These are phyloP conservation scores for Aspergillus sclerotialis DNA, from an alignment of 2,329 filamentous ascomycete species.

Conservation along the genomic window DNA sequence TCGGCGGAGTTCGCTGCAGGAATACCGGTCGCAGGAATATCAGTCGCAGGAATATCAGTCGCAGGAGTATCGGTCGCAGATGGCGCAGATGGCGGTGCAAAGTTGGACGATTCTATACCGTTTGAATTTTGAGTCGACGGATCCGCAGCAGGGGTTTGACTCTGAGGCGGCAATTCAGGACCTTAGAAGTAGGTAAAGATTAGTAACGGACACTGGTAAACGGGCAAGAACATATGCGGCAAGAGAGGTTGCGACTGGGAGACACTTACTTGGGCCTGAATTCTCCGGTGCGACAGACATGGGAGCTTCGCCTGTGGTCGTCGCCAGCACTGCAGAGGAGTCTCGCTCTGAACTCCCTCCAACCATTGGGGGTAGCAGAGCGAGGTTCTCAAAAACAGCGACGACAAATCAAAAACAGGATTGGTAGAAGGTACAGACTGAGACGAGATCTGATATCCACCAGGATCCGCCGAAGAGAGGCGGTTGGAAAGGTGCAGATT, in stretches of 20 bases:
- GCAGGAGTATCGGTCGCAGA: constrained; percentile 11
- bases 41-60: constrained; percentile 8
- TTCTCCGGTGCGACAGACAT: constrained; percentile 25
- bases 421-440: constrained; percentile 5
- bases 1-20: constrained; percentile 12
- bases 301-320: constrained; percentile 23
- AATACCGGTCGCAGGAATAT: constrained; percentile 8
- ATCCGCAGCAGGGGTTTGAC: constrained; percentile 14
- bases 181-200: constrained; percentile 12
- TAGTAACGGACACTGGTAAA: constrained; percentile 6
- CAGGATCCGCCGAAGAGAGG: constrained; percentile 15
- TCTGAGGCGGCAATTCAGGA: constrained; percentile 18
- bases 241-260: constrained; percentile 1
- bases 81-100: constrained; percentile 8
- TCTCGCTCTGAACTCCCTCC: constrained; percentile 26
- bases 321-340: constrained; percentile 22
- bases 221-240: constrained; percentile 1
- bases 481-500: constrained; percentile 9
- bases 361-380: constrained; percentile 26
- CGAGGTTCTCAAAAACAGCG: constrained; percentile 10
- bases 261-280: constrained; percentile 22
- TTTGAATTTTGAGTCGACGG: constrained; percentile 14
- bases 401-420: constrained; percentile 7
- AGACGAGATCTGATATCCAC: constrained; percentile 12
- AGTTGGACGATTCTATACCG: constrained; percentile 8